Conservation (phyloP, 2,329 filamentous ascomycete genomes). For the Hypocreales sp. region DNA sequence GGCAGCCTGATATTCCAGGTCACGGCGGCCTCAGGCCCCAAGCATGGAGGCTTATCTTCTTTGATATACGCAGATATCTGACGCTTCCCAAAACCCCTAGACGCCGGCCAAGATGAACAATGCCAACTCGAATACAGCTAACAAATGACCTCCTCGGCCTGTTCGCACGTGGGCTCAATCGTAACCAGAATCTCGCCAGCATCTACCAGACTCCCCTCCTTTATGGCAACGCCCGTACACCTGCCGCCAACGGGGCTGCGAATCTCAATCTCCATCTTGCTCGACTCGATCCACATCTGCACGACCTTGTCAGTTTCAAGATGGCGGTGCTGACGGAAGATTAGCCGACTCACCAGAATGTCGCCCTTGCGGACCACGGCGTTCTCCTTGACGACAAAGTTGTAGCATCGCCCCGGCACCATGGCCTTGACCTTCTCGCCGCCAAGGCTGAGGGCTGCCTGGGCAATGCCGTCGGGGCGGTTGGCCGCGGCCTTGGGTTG, state of each 20-base stretch:
- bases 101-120: too few species aligned
- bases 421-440: conserved; percentile 10
- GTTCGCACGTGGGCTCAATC: too few species aligned
- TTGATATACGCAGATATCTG: too few species aligned
- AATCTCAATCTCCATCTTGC: conserved; percentile 22
- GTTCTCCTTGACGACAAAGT: conserved; percentile 11
- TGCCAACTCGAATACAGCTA: too few species aligned
- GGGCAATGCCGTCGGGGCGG: background rate
- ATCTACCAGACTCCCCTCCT: conserved; percentile 13
- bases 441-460: background rate
- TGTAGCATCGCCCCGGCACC: conserved; percentile 19
- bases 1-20: too few species aligned
- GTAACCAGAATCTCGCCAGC: too few species aligned
- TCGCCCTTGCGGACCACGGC: conserved; percentile 12
- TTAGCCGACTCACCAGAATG: conserved; percentile 9
- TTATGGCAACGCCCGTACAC: conserved; percentile 11
- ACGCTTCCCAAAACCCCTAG: too few species aligned
- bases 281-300: conserved; percentile 18
- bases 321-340: too few species aligned
- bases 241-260: conserved; percentile 12
- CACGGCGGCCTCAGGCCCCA: too few species aligned
- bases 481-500: conserved; percentile 2
- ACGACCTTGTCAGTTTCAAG: background rate
- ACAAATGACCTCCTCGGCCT: too few species aligned
- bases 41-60: too few species aligned